Evolutionary conservation across 345 rosid genomes (phyloP), one percentile per base, ranked within the genome.

Genomic region (Syzygium oleosum): DNA sequence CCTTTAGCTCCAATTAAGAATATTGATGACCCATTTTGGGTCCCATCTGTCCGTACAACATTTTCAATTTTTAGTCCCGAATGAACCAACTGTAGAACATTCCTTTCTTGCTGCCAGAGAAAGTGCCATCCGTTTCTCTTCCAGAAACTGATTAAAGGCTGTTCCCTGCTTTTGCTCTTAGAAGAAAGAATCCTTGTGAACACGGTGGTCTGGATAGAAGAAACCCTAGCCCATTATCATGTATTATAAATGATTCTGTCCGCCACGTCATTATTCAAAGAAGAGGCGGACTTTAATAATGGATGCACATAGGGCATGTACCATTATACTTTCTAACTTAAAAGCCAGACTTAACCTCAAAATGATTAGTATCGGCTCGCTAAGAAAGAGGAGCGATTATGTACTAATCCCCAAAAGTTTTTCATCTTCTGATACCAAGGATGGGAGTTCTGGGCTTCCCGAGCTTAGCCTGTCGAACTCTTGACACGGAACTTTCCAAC

Each of bases 211-310:
- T 34, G 46, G 46, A 34, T 34, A 68, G 19, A 68, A 68, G 13
- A 34, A 34, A 34, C 13, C 23, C 9, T 19, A 34, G 46, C 46
- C 80, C 80, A 68, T 34, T 9, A 68, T 68, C 80, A 68, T n/a
- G n/a, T n/a, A n/a, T n/a, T n/a, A n/a, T n/a, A n/a, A n/a, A n/a
- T n/a, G n/a, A n/a, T n/a, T n/a, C n/a, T n/a, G n/a, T n/a, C n/a
- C n/a, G n/a, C n/a, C n/a, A n/a, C n/a, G n/a, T n/a, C n/a, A n/a
- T n/a, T 17, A 34, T 12, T 0, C 43, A 15, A 68, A 16, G 79
- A 34, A 17, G 21, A 3, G 73, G 4, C 38, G 0, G 17, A n/a
- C 29, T 61, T 61, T n/a, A n/a, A n/a, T 2, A 6, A 27, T 1
- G 65, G 25, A 59, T 59, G 6, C 25, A 59, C 29, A 59, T 59